Conservation (phyloP, 805 yeast species). For the Cyberlindnera euphorbiiphila region DNA sequence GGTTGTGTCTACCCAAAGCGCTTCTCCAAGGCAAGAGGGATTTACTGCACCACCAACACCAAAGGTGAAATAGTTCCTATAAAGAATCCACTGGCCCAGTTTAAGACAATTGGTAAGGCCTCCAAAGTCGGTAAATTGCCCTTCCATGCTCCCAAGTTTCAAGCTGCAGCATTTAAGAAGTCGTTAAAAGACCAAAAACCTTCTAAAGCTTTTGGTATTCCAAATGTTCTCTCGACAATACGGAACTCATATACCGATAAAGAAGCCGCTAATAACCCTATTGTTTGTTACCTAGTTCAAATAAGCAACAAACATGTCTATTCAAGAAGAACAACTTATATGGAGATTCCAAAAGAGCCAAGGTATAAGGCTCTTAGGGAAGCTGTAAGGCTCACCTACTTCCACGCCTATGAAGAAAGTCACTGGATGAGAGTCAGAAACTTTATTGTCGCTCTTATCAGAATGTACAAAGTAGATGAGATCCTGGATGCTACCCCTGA, state of each 20-base stretch:
- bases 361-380: not conserved
- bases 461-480: not conserved
- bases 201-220: not conserved
- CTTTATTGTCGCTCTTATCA: not conserved
- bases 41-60: conserved; percentile 4
- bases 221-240: not conserved
- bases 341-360: not conserved
- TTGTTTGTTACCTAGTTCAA: not conserved
- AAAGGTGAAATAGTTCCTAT: conserved; percentile 3
- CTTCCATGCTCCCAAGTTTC: not conserved
- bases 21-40: not conserved
- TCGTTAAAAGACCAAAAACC: not conserved
- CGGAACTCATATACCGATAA: not conserved
- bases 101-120: not conserved
- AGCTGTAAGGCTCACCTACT: conserved; percentile 1
- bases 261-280: not conserved
- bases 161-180: not conserved
- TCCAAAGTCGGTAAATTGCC: not conserved
- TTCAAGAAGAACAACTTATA: not conserved
- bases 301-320: not conserved
- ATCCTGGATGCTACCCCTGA: not conserved
- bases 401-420: conserved; percentile 2
- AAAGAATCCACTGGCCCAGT: conserved; percentile 2
- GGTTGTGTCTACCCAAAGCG: conserved; percentile 2
- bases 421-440: conserved; percentile 3